Evolutionary conservation across 2,329 filamentous ascomycete species (phyloP).

Genomic region (Fusarium miscanthi): DNA sequence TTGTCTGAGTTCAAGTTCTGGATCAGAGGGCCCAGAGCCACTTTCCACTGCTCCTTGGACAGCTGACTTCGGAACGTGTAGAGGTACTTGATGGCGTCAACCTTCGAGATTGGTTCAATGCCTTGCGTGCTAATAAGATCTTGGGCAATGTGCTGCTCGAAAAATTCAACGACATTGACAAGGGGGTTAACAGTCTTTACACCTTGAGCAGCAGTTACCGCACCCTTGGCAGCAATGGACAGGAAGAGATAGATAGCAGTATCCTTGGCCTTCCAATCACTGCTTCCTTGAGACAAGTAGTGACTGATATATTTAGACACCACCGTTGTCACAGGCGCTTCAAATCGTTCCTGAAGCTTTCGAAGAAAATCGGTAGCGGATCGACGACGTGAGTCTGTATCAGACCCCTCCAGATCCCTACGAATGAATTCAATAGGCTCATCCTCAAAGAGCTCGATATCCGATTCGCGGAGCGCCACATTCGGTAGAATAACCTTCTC

Average conservation of each 20-base stretch:
- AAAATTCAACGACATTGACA: slow-evolving; percentile 93
- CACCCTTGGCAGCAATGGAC: slow-evolving; percentile 91
- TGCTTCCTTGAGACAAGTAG: slow-evolving; percentile 82
- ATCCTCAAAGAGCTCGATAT: slow-evolving; percentile 96
- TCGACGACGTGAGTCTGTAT: slow-evolving; percentile 90
- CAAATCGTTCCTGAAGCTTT: slow-evolving; percentile 89
- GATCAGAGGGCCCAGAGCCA: slow-evolving; percentile 88
- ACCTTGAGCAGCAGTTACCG: slow-evolving; percentile 86
- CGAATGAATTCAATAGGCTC: slow-evolving; percentile 99
- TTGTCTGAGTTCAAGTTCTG: slow-evolving; percentile 90
- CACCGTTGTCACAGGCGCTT: slow-evolving; percentile 84
- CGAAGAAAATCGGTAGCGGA: slow-evolving; percentile 95
- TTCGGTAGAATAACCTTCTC: slow-evolving; percentile 97
- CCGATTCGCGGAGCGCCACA: slow-evolving; percentile 88
- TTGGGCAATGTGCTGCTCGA: slow-evolving; percentile 90
- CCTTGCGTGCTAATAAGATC: slow-evolving; percentile 79
- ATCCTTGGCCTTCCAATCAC: slow-evolving; percentile 97
- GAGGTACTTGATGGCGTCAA: slow-evolving; percentile 97
- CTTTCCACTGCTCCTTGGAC: slow-evolving; percentile 90
- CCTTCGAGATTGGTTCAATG: slow-evolving; percentile 88
- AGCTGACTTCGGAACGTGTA: slow-evolving; percentile 97
- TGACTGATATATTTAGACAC: slow-evolving; percentile 88
- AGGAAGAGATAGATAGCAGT: slow-evolving; percentile 98
- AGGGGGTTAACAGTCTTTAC: slow-evolving; percentile 90
- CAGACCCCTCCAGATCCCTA: slow-evolving; percentile 93